Percentiles rank a stretch among this genome's conserved stretches.
Evolutionary conservation across 805 yeast genomes (phyloP).

Genomic region (Saturnispora ahearnii): DNA sequence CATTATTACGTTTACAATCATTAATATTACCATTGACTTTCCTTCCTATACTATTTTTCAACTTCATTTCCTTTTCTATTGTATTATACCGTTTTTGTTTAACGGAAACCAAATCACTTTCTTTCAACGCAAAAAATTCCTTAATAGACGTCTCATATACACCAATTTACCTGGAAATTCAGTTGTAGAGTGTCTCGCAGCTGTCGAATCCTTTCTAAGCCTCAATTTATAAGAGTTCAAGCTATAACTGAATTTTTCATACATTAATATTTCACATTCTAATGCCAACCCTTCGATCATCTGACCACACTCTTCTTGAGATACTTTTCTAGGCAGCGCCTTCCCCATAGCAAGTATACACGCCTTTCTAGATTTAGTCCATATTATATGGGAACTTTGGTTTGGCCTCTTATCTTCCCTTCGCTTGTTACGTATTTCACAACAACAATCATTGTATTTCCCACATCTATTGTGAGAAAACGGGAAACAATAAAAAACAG

Average conservation of each 20-base stretch:
- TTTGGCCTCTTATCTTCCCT: not conserved
- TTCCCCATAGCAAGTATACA: constrained; percentile 17
- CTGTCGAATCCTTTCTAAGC: constrained; percentile 27
- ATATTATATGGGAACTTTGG: constrained; percentile 3
- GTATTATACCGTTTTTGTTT: constrained; percentile 24
- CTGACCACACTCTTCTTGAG: not conserved
- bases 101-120: constrained; percentile 20
- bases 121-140: constrained; percentile 19
- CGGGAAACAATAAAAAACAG: no score
- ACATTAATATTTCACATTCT: constrained; percentile 22
- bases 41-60: constrained; percentile 22
- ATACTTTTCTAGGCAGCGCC: constrained; percentile 11
- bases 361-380: constrained; percentile 20
- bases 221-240: constrained; percentile 19
- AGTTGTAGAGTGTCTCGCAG: constrained; percentile 22
- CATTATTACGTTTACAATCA: constrained; percentile 20
- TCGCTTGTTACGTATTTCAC: no score
- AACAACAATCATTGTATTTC: not conserved
- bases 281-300: constrained; percentile 10
- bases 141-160: constrained; percentile 14
- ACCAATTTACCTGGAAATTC: constrained; percentile 18
- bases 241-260: constrained; percentile 11
- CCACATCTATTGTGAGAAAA: not conserved
- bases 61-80: constrained; percentile 23
- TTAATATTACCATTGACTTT: constrained; percentile 23